phyloP scores from a whole-genome alignment of 768 basidiomycete genomes.

The Boletus rufocinnamomeus region DNA sequence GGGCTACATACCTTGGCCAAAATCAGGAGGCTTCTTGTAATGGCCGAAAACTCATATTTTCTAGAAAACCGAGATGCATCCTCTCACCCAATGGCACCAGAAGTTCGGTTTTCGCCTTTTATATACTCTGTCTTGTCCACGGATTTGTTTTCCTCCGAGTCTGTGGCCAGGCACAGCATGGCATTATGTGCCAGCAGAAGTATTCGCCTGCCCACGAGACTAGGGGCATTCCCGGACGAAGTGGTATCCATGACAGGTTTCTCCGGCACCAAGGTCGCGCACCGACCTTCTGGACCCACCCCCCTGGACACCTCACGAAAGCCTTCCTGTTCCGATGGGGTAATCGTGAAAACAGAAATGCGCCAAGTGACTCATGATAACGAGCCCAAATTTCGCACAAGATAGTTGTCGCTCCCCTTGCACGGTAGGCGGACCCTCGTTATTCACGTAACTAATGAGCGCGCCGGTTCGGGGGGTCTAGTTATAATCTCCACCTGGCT shows the following conservation, averaged over 20 bases:
- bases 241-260: neutral
- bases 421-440: neutral
- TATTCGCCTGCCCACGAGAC: too few species aligned
- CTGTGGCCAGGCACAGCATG: neutral
- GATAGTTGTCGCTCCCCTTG: neutral
- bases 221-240: too few species aligned
- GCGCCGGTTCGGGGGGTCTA: too few species aligned
- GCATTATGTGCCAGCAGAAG: too few species aligned
- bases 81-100: too few species aligned
- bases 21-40: neutral
- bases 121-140: too few species aligned
- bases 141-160: too few species aligned
- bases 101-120: too few species aligned
- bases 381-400: neutral
- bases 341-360: neutral
- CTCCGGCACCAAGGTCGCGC: neutral
- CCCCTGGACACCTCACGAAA: neutral
- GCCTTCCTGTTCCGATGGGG: neutral
- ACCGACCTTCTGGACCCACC: neutral
- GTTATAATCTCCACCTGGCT: too few species aligned
- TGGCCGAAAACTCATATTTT: too few species aligned
- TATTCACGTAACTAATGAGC: too few species aligned
- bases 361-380: neutral
- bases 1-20: neutral
- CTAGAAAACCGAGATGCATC: too few species aligned